Evolutionary conservation across 768 basidiomycete genomes (phyloP), one percentile per base, ranked within the genome.

Genomic region (Neoboletus magnificus): DNA sequence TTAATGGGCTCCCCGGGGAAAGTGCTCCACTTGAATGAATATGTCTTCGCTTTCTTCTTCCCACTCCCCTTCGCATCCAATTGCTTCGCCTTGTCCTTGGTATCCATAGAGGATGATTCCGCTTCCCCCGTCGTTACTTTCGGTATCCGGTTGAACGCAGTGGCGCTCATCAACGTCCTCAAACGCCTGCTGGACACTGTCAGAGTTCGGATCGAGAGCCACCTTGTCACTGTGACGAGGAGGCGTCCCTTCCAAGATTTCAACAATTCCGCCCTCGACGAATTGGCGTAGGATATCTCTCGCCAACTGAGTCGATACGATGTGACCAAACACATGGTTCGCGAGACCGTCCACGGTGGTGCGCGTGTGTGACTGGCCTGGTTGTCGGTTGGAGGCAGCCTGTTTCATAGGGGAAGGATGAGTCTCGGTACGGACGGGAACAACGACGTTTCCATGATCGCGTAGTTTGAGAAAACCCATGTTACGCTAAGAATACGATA

Each of bases 241-340:
- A 16, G 18, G 10, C 16, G 12, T 32, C 30, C 47, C 27, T 22
- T 51, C 11, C 33, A 43, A 55, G 22, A 50, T 41, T 37, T 55
- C 10, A 9, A 55, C 36, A n/a, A 40, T n/a, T 16, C 12, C 29
- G 2, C 15, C 8, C 4, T 27, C 29, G 12, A 50, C 20, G 22
- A 55, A 50, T 12, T 45, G 23, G 20, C 7, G 8, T 18, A 55
- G 22, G 6, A 50, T 32, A 20, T 55, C 48, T 32, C 9, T 44
- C 10, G 54, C 42, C 16, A 50, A 9, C 35, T 20, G 48, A 0
- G 48, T 55, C 18, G 48, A 37, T 10, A 50, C 36, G 0, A 50
- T 44, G 15, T 55, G 54, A 11, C 48, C 48, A 27, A 50, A 55
- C 15, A 50, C 39, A 12, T 54, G 59, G 27, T 56, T 2, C 18